Conservation (phyloP, 177 flowering plant species). For the Vitis hybrid region DNA sequence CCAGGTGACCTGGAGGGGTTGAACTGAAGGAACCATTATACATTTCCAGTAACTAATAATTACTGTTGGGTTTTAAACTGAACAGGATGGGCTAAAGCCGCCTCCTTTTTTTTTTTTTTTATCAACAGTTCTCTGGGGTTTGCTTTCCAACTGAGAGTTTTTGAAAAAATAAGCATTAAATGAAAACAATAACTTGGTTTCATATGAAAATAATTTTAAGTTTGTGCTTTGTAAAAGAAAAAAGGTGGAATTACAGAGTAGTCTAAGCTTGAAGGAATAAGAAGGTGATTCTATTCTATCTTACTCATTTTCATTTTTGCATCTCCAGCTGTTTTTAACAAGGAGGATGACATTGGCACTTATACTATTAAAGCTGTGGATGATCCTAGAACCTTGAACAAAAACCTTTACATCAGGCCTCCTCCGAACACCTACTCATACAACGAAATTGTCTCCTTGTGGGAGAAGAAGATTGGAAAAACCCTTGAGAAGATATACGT, state of each 20-base stretch:
- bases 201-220: too few species aligned
- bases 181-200: too few species aligned
- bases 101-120: too few species aligned
- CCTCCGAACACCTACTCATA: background rate
- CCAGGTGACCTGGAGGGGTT: too few species aligned
- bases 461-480: slow-evolving; percentile 9
- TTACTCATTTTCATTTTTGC: background rate
- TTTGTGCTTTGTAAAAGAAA: too few species aligned
- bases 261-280: too few species aligned
- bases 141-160: background rate
- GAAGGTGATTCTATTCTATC: background rate
- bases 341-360: background rate
- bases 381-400: slow-evolving; percentile 6
- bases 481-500: slow-evolving; percentile 5
- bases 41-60: too few species aligned
- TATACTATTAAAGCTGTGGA: background rate
- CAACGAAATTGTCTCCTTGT: slow-evolving; percentile 6
- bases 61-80: too few species aligned
- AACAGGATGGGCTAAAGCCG: too few species aligned
- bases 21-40: too few species aligned
- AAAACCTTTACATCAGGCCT: slow-evolving; percentile 8
- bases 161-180: background rate
- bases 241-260: too few species aligned
- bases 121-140: background rate
- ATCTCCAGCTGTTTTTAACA: slow-evolving; percentile 5